These are phyloP conservation scores for Fonsecaea erecta DNA, from an alignment of 2,329 filamentous ascomycete genomes.

Conservation along the genomic window DNA sequence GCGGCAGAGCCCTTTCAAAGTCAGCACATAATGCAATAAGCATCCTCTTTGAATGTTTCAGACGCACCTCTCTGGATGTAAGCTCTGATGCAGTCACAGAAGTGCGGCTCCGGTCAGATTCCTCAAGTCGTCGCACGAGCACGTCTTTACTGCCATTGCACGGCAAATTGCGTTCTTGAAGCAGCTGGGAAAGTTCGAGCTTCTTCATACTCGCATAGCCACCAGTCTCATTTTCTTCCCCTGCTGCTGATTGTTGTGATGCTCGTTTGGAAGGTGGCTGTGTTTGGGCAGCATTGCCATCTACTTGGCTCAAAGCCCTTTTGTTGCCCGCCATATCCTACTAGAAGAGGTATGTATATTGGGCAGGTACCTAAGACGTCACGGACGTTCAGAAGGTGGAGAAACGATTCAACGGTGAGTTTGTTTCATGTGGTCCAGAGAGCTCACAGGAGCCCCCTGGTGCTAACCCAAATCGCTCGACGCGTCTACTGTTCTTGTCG, in stretches of 20 bases:
- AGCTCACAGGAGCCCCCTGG: no score
- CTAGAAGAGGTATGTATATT: neutral
- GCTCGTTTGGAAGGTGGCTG: conserved; percentile 7
- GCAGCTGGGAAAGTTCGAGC: neutral
- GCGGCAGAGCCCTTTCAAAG: neutral
- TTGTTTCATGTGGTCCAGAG: no score
- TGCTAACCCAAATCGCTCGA: neutral
- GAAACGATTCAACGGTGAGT: neutral
- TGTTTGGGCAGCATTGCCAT: conserved; percentile 5
- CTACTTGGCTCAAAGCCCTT: conserved; percentile 11
- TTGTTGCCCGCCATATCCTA: conserved; percentile 7
- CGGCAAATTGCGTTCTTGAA: conserved; percentile 4
- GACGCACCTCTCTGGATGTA: neutral
- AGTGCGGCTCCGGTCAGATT: neutral
- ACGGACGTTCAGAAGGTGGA: neutral
- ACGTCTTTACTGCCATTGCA: conserved; percentile 9
- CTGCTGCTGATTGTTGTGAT: neutral
- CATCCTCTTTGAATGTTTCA: neutral
- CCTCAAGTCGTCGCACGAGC: conserved; percentile 5
- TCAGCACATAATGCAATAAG: neutral
- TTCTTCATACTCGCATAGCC: conserved; percentile 6
- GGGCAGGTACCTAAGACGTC: neutral
- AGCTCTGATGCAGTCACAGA: neutral
- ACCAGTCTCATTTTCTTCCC: neutral
- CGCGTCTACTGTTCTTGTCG: neutral